Evolutionary conservation across 148 eudicot species (phyloP).

Genomic region (Drosera capensis): DNA sequence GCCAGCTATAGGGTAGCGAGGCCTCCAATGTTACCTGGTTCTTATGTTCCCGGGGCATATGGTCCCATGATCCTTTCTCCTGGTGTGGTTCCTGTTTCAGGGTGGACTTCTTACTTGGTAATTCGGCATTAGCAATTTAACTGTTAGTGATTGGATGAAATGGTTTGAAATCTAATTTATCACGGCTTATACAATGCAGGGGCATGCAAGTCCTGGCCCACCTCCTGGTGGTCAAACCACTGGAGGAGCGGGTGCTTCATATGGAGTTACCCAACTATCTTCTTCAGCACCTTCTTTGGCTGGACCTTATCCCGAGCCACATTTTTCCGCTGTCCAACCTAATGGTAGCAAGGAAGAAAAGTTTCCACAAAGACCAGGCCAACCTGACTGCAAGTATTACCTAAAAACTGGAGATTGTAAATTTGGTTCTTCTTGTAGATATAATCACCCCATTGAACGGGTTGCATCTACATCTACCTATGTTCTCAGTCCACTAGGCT

Average conservation of each 20-base stretch:
- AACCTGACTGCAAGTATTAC: slow-evolving; percentile 69
- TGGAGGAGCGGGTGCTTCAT: slow-evolving; percentile 39
- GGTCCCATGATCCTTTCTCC: slow-evolving; percentile 67
- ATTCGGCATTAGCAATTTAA: slow-evolving; percentile 4
- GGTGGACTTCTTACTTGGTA: slow-evolving; percentile 85
- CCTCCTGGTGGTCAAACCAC: slow-evolving; percentile 68
- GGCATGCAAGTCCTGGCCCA: slow-evolving; percentile 58
- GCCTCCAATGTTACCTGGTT: slow-evolving; percentile 67
- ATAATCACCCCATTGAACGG: slow-evolving; percentile 78
- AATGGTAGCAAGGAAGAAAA: slow-evolving; percentile 23
- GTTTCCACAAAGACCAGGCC: slow-evolving; percentile 74
- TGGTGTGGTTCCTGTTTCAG: slow-evolving; percentile 69
- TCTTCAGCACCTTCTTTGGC: slow-evolving; percentile 46
- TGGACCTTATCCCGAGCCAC: slow-evolving; percentile 35
- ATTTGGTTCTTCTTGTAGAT: slow-evolving; percentile 68
- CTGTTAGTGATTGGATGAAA: background rate
- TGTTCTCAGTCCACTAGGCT: slow-evolving; percentile 55
- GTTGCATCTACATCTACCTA: slow-evolving; percentile 26
- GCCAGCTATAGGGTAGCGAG: slow-evolving; percentile 44
- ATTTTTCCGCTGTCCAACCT: slow-evolving; percentile 33
- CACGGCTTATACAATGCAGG: slow-evolving; percentile 29
- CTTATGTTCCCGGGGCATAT: slow-evolving; percentile 64
- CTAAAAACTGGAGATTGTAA: slow-evolving; percentile 79
- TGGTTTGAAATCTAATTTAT: background rate
- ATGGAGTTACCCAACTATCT: slow-evolving; percentile 47